phyloP scores from a whole-genome alignment of 192 early-diverging fungal genomes.

The Umbelopsis sp. region DNA sequence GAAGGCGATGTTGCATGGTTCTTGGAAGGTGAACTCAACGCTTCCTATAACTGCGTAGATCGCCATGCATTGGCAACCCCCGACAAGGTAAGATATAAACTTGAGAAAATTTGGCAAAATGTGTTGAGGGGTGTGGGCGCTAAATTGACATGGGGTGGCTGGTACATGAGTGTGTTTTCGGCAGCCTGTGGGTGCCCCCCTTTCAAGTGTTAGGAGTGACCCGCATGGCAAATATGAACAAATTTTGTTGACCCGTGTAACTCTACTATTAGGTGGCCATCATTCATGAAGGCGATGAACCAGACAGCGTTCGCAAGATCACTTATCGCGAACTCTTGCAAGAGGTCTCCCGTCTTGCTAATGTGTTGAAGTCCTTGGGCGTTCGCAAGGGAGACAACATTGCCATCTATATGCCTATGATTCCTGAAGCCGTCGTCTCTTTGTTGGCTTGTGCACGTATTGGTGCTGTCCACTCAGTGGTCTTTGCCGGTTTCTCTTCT shows the following conservation, averaged over 20 bases:
- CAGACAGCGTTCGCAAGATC: slow-evolving; percentile 72
- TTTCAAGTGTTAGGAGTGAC: too few species aligned
- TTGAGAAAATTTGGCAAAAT: neutral
- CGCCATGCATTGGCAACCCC: slow-evolving; percentile 84
- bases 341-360: slow-evolving; percentile 84
- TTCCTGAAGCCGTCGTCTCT: slow-evolving; percentile 88
- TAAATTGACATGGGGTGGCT: too few species aligned
- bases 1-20: slow-evolving; percentile 95
- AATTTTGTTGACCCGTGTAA: too few species aligned
- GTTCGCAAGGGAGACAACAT: slow-evolving; percentile 92
- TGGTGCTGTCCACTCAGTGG: slow-evolving; percentile 89
- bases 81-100: slow-evolving; percentile 56
- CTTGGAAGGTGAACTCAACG: slow-evolving; percentile 87
- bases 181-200: too few species aligned
- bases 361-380: slow-evolving; percentile 79
- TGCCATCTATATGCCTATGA: slow-evolving; percentile 97
- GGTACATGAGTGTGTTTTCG: too few species aligned
- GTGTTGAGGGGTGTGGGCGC: too few species aligned
- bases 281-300: slow-evolving; percentile 90
- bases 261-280: slow-evolving; percentile 64
- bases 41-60: slow-evolving; percentile 94
- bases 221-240: too few species aligned
- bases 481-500: slow-evolving; percentile 96
- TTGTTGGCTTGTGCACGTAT: slow-evolving; percentile 95
- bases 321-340: slow-evolving; percentile 85